Evolutionary conservation across 2,329 filamentous ascomycete genomes (phyloP), one percentile per base, ranked within the genome.

Genomic region (Apiospora rasikravindrae): DNA sequence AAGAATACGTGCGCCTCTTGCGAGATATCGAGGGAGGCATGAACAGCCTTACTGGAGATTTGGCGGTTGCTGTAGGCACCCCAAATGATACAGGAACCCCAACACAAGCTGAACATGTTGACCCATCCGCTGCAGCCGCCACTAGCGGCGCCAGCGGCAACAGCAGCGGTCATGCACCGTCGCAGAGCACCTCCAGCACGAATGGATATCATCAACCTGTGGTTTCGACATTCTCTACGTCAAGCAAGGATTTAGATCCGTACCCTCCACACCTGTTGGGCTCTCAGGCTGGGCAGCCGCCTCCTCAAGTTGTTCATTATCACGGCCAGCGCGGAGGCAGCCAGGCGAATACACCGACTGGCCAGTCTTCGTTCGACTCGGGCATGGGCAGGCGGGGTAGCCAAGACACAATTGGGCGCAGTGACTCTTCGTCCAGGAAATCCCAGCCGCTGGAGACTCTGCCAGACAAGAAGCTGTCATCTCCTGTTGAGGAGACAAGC

Each of bases 11-110:
- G 57, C 91, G 96, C 22, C 86, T 99, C 66, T 87, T 99, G 73
- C 91, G 95, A 67, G 95, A 98, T 78, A 98, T 98, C 71, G 95
- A 98, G 81, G 95, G 95, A 26, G 96, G 95, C 45, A 91, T 95
- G 86, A 93, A 89, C 73, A 93, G 92, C 78, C 81, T 95, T 74
- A 91, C 89, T 37, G 91, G 89, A 37, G 88, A 91, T 70, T 78
- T 89, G 13, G 85, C 81, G 29, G 90, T 90, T 68, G 86, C 83
- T 61, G 84, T 84, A 74, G 85, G 82, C 73, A 86, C 83, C 71
- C 88, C 87, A 70, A 88, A 88, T 75, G 86, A 92, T 78, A 84
- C 84, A 73, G 86, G 88, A 72, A 91, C 89, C 10, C 89, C 90
- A 26, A 91, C 89, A 45, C 90, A 90, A 80, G 85, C 87, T 51